These are phyloP conservation scores for Lentinula edodes DNA, from an alignment of 768 basidiomycete species.

Conservation along the genomic window DNA sequence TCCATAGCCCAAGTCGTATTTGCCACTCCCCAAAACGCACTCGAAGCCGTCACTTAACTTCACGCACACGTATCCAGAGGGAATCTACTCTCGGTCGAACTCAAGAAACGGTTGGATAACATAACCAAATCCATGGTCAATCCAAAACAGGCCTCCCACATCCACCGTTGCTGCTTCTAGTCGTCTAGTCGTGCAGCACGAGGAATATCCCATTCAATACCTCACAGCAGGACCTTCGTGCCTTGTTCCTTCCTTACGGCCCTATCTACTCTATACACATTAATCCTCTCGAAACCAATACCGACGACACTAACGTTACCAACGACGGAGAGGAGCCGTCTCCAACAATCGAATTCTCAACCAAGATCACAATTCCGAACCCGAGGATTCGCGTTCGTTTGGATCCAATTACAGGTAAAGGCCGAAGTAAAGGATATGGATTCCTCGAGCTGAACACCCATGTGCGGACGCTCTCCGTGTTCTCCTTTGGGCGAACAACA, in stretches of 20 bases:
- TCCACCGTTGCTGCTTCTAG: slow-evolving; percentile 7
- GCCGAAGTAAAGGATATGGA: no score
- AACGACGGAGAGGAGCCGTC: no score
- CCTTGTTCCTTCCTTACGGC: slow-evolving; percentile 82
- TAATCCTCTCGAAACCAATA: slow-evolving; percentile 42
- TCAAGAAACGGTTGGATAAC: slow-evolving; percentile 80
- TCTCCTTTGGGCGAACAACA: slow-evolving; percentile 93
- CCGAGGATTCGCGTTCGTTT: no score
- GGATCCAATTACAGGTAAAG: no score
- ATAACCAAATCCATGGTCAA: slow-evolving; percentile 42
- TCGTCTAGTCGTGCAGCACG: slow-evolving; percentile 68
- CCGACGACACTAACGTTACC: slow-evolving; percentile 16
- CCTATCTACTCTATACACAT: slow-evolving; percentile 83
- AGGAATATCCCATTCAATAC: slow-evolving; percentile 86
- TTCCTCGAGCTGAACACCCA: no score
- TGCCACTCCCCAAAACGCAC: slow-evolving; percentile 57
- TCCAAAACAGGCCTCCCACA: slow-evolving; percentile 17
- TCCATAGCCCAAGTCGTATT: slow-evolving; percentile 71
- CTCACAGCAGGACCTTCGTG: slow-evolving; percentile 78
- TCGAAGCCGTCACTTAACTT: slow-evolving; percentile 69
- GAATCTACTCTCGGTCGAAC: no score
- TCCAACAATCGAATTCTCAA: no score
- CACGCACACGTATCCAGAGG: no score
- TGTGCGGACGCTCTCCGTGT: slow-evolving; percentile 91
- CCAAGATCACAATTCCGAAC: no score